phyloP scores from a whole-genome alignment of 2,329 filamentous ascomycete genomes.

The Ophiostoma novo-ulmi region DNA sequence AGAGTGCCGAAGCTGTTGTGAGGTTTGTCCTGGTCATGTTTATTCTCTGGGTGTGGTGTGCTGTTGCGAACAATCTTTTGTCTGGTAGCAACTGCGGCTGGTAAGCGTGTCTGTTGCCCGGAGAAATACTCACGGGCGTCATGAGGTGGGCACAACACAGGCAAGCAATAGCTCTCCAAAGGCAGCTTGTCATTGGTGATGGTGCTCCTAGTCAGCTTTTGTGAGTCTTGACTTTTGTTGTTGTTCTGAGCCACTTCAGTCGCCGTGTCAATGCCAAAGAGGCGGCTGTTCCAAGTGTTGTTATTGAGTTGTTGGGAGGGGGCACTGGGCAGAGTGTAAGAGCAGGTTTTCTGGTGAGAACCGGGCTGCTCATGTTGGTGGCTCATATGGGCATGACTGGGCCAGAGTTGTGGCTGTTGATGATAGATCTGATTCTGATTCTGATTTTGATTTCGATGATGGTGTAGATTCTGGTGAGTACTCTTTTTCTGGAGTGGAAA shows the following conservation, averaged over 20 bases:
- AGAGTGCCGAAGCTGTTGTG: not conserved
- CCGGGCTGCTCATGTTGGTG: not conserved
- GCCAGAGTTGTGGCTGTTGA: not conserved
- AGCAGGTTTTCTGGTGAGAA: not conserved
- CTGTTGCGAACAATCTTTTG: not conserved
- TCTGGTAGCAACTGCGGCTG: not conserved
- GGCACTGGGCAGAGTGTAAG: not conserved
- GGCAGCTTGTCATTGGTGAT: not conserved
- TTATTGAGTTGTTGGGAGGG: not conserved
- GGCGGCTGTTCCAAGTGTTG: constrained; percentile 15
- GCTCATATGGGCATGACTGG: not conserved
- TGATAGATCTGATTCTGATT: not conserved
- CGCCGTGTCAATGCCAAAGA: not conserved
- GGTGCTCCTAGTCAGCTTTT: not conserved
- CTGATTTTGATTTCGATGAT: not conserved
- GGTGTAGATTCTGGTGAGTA: not conserved
- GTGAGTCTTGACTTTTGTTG: not conserved
- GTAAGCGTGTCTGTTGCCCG: not conserved
- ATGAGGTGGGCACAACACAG: not conserved
- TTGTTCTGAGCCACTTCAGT: not conserved
- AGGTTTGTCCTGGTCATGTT: not conserved
- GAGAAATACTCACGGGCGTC: not conserved
- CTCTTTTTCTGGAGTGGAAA: not conserved
- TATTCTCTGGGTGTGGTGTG: not conserved
- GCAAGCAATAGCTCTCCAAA: not conserved